Conservation (phyloP, 2,329 filamentous ascomycete species). For the Hymenoscyphus repandus region DNA sequence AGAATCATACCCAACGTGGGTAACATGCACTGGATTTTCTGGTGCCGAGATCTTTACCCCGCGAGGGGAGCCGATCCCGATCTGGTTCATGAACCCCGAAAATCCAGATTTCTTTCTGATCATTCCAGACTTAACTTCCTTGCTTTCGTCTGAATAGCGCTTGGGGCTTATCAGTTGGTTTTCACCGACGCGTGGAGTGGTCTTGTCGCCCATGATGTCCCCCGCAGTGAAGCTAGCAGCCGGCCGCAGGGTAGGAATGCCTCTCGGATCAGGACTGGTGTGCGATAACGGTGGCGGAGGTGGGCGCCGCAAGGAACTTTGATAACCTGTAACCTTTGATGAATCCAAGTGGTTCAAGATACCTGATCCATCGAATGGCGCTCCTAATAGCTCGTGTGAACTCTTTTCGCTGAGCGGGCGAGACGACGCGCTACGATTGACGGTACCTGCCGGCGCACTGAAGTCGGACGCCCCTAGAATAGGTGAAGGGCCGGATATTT, state of each 20-base stretch:
- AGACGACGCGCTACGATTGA: slow-evolving; percentile 32
- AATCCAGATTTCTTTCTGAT: slow-evolving; percentile 83
- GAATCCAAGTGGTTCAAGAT: slow-evolving; percentile 57
- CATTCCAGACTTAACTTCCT: slow-evolving; percentile 54
- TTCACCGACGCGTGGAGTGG: slow-evolving; percentile 38
- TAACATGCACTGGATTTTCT: slow-evolving; percentile 96
- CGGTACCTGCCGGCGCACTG: slow-evolving; percentile 15
- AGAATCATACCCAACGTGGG: slow-evolving; percentile 96
- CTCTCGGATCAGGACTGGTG: slow-evolving; percentile 48
- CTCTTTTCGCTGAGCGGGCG: slow-evolving; percentile 40
- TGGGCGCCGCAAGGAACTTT: slow-evolving; percentile 34
- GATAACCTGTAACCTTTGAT: slow-evolving; percentile 29
- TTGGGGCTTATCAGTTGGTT: slow-evolving; percentile 52
- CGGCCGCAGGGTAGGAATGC: slow-evolving; percentile 54
- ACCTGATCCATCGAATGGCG: slow-evolving; percentile 59
- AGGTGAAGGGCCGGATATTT: slow-evolving; percentile 27
- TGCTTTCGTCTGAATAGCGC: slow-evolving; percentile 73
- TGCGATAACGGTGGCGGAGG: slow-evolving; percentile 43
- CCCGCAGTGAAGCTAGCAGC: slow-evolving; percentile 59
- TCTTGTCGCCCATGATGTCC: slow-evolving; percentile 45
- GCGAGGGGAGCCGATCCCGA: slow-evolving; percentile 75
- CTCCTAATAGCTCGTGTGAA: slow-evolving; percentile 58
- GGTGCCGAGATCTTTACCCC: slow-evolving; percentile 95
- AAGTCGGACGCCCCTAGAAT: slow-evolving; percentile 25
- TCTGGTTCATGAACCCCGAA: slow-evolving; percentile 78